Conservation (phyloP, 176 grass and related monocot species). For the Melocanna baccifera region DNA sequence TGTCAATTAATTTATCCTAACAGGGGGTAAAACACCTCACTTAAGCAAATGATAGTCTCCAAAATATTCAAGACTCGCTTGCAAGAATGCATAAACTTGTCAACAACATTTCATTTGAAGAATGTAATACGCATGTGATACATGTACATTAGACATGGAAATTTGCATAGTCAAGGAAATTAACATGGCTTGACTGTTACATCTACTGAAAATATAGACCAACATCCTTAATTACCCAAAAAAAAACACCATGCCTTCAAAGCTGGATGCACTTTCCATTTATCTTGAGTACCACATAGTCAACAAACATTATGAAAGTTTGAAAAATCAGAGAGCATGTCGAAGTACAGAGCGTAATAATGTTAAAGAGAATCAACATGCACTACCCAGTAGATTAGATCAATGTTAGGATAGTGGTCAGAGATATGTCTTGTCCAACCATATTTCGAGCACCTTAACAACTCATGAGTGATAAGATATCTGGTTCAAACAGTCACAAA, state of each 20-base stretch:
- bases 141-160: background rate
- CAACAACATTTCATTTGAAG: background rate
- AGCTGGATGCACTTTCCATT: background rate
- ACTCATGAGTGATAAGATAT: background rate
- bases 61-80: background rate
- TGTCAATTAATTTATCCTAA: background rate
- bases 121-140: background rate
- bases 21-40: background rate
- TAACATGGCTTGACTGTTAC: background rate
- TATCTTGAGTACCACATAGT: background rate
- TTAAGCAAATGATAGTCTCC: background rate
- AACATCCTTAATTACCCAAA: background rate
- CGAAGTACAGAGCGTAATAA: background rate
- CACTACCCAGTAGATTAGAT: background rate
- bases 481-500: background rate
- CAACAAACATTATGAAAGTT: background rate
- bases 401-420: background rate
- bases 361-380: background rate
- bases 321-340: background rate
- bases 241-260: background rate
- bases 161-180: background rate
- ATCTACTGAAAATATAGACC: background rate
- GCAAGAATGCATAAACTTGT: background rate
- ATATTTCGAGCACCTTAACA: background rate
- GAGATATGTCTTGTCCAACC: background rate